These are phyloP conservation scores for Sphaerulina vaccinii DNA, from an alignment of 2,329 filamentous ascomycete species.

Conservation along the genomic window DNA sequence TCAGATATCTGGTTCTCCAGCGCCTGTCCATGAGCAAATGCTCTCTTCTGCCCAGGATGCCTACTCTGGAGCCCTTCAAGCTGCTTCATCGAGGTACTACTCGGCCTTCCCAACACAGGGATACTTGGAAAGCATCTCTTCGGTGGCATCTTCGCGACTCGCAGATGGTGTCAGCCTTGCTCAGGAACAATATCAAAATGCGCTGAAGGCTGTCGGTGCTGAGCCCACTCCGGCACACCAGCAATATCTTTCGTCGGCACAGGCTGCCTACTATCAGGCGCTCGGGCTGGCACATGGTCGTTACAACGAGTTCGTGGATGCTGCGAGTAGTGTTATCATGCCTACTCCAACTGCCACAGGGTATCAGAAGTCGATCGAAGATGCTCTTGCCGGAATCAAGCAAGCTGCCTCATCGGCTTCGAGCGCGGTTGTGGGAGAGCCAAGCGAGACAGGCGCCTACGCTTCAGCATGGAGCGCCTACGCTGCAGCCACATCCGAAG, in stretches of 20 bases:
- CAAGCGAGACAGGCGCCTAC: too few species aligned
- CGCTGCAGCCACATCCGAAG: slow-evolving; percentile 35
- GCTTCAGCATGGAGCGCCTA: slow-evolving; percentile 53
- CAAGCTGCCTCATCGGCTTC: too few species aligned
- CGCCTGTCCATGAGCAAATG: slow-evolving; percentile 67
- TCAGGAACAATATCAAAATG: slow-evolving; percentile 67
- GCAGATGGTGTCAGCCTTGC: slow-evolving; percentile 69
- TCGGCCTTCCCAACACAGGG: slow-evolving; percentile 45
- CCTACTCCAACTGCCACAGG: slow-evolving; percentile 60
- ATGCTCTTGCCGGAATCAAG: slow-evolving; percentile 41
- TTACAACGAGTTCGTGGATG: slow-evolving; percentile 71
- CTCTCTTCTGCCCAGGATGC: slow-evolving; percentile 65
- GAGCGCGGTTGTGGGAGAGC: too few species aligned
- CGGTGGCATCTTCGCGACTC: slow-evolving; percentile 68
- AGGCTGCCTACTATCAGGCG: slow-evolving; percentile 73
- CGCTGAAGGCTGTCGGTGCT: slow-evolving; percentile 64
- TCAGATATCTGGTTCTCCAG: slow-evolving; percentile 66
- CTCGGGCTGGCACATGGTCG: slow-evolving; percentile 75
- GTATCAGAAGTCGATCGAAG: slow-evolving; percentile 68
- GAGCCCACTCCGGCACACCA: slow-evolving; percentile 59
- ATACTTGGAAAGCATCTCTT: slow-evolving; percentile 46
- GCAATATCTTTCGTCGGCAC: slow-evolving; percentile 57
- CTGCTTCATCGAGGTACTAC: slow-evolving; percentile 60
- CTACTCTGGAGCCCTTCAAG: slow-evolving; percentile 64
- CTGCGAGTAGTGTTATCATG: slow-evolving; percentile 68